These are phyloP conservation scores for Tuber microsphaerosporum DNA, from an alignment of 495 filamentous ascomycete genomes.

Conservation along the genomic window DNA sequence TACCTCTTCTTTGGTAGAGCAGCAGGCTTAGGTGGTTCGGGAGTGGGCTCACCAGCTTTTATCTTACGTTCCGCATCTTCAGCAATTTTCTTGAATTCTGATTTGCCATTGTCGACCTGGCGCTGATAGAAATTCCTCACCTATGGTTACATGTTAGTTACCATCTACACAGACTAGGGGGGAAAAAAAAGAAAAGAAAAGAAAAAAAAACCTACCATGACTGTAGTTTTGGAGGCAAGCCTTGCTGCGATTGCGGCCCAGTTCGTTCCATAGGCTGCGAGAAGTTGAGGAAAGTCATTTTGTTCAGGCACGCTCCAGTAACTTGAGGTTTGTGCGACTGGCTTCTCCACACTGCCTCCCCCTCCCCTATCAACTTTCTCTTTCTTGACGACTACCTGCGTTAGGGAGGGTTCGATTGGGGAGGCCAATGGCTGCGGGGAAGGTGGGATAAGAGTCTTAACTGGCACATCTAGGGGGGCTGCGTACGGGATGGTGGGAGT, in stretches of 20 bases:
- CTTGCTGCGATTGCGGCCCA: constrained; percentile 74
- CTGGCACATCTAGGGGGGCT: constrained; percentile 37
- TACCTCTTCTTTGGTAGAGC: constrained; percentile 40
- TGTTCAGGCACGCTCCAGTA: constrained; percentile 97
- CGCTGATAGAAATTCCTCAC: constrained; percentile 89
- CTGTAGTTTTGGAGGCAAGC: constrained; percentile 86
- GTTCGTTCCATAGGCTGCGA: constrained; percentile 81
- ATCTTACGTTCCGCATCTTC: constrained; percentile 63
- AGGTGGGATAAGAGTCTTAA: constrained; percentile 30
- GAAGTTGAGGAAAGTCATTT: constrained; percentile 67
- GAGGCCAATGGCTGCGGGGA: constrained; percentile 17
- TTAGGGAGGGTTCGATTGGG: constrained; percentile 29
- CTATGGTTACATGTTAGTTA: constrained; percentile 48
- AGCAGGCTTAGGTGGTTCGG: constrained; percentile 38
- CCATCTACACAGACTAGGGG: constrained; percentile 37
- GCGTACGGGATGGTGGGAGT: not conserved
- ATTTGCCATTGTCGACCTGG: constrained; percentile 62
- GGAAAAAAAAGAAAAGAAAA: constrained; percentile 21
- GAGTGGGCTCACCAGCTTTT: constrained; percentile 27
- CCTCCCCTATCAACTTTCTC: constrained; percentile 15
- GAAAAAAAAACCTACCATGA: constrained; percentile 63
- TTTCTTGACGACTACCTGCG: constrained; percentile 14
- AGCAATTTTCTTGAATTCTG: constrained; percentile 63
- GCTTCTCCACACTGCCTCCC: constrained; percentile 22
- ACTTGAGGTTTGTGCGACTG: constrained; percentile 58